Base-by-base conservation (phyloP, 2,329 filamentous ascomycete genomes). In the Helotiales sp. region DNA sequence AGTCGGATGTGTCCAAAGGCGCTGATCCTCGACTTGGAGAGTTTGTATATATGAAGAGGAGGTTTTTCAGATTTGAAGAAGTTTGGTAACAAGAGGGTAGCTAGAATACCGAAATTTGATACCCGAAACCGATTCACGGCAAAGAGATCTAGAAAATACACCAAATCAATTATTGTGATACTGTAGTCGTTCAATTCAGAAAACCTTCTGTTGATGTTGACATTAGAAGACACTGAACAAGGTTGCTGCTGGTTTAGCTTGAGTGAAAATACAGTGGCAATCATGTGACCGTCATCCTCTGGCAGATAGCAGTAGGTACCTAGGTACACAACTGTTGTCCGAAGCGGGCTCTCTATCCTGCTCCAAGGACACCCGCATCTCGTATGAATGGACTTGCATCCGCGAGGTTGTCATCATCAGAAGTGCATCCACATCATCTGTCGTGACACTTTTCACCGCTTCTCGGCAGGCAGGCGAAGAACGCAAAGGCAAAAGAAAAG, bases 361-460 rank as follows among this genome's bases (percentile, higher is more conserved):
- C n/a, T 8, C 26, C 2, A 34, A 57, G 32, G 54, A 57, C 2
- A 24, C 32, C 54, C 26, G 15, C 54, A 34, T 55, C 52, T 34
- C 52, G 52, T 57, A 24, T 4, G n/a, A 22, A 37, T 57, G 54
- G 11, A 37, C 30, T 37, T 37, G 32, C 32, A 57, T 57, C 54
- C 54, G n/a, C 32, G 32, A 57, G 11, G 20, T 26, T 10, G 30
- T 6, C 30, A 37, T 10, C 13, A 26, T 10, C 6, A 10, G 54
- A 24, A 37, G 8, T 24, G 54, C 54, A 57, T 57, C 8, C 10
- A 8, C 34, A 26, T 8, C 34, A 26, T 8, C n/a, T 13, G 20
- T 57, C 30, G 54, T 57, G 54, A 37, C 3, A 20, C 37, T 40
- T 17, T 57, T 40, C 32, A 57, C 54, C 32, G 54, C 54, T 34